phyloP scores from a whole-genome alignment of 192 early-diverging fungal species.

The Coemansia sp. region DNA sequence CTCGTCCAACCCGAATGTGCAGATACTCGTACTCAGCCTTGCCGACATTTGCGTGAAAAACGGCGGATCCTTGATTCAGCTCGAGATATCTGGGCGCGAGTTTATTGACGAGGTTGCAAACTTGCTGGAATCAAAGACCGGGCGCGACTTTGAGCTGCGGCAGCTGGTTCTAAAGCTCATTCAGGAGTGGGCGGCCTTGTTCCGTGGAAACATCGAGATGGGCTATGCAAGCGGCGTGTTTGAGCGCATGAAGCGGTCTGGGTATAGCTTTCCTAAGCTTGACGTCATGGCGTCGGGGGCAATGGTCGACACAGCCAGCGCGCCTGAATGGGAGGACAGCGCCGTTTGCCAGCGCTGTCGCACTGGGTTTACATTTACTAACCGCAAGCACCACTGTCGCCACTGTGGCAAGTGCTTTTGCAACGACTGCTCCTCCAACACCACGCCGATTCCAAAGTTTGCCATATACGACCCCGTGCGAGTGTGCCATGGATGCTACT shows the following conservation, averaged over 20 bases:
- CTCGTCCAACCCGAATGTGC: constrained; percentile 94
- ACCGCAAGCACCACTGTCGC: constrained; percentile 98
- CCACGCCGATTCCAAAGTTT: constrained; percentile 72
- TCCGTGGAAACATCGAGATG: constrained; percentile 73
- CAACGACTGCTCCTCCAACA: constrained; percentile 88
- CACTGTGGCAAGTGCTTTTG: constrained; percentile 95
- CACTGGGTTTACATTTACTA: constrained; percentile 86
- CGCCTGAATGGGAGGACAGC: constrained; percentile 95
- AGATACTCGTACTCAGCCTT: constrained; percentile 81
- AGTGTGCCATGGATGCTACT: constrained; percentile 91
- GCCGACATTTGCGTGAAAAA: constrained; percentile 95
- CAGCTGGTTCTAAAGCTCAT: constrained; percentile 70
- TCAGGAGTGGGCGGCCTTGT: constrained; percentile 87
- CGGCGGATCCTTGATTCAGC: constrained; percentile 78
- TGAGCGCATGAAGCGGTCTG: constrained; percentile 67
- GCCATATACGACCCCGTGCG: constrained; percentile 87
- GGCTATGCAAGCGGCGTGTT: constrained; percentile 77
- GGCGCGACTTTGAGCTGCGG: constrained; percentile 70
- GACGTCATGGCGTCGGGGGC: constrained; percentile 56
- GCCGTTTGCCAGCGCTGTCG: constrained; percentile 93
- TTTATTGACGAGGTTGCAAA: constrained; percentile 82
- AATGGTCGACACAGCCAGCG: constrained; percentile 84
- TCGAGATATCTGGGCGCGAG: constrained; percentile 80
- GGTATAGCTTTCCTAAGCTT: constrained; percentile 69
- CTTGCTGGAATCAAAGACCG: constrained; percentile 53